Evolutionary conservation across 2,329 filamentous ascomycete genomes (phyloP).

Genomic region (Penicillium vulpinum): DNA sequence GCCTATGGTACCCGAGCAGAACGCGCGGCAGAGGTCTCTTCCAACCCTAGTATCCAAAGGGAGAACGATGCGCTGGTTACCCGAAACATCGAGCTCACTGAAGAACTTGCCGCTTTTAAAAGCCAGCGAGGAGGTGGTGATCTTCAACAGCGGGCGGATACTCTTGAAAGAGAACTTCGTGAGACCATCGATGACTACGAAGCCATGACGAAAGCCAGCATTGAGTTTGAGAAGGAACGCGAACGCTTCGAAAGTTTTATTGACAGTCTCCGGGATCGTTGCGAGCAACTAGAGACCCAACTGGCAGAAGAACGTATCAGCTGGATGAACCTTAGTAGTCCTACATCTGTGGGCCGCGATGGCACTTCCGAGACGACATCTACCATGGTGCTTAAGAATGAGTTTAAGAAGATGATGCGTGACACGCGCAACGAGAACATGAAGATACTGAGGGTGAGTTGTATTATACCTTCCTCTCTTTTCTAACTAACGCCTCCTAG

Average conservation of each 20-base stretch:
- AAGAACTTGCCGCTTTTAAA: slow-evolving; percentile 50
- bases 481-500: slow-evolving; percentile 44
- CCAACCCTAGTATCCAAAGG: slow-evolving; percentile 58
- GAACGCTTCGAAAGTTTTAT: slow-evolving; percentile 64
- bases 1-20: slow-evolving; percentile 80
- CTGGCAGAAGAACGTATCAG: slow-evolving; percentile 67
- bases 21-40: slow-evolving; percentile 65
- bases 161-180: slow-evolving; percentile 64
- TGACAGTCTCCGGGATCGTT: slow-evolving; percentile 64
- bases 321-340: slow-evolving; percentile 62
- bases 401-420: slow-evolving; percentile 80
- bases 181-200: slow-evolving; percentile 71
- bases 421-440: slow-evolving; percentile 67
- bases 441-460: slow-evolving; percentile 64
- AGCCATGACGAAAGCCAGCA: slow-evolving; percentile 66
- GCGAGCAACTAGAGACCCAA: slow-evolving; percentile 63
- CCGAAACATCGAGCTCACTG: slow-evolving; percentile 48
- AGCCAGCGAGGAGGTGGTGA: slow-evolving; percentile 38
- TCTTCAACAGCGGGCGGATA: slow-evolving; percentile 51
- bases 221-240: slow-evolving; percentile 71
- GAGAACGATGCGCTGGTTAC: slow-evolving; percentile 59
- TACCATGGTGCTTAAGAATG: slow-evolving; percentile 67
- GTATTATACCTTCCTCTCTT: not conserved
- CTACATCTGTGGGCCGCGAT: slow-evolving; percentile 43
- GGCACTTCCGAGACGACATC: slow-evolving; percentile 59